Conservation (phyloP, 495 filamentous ascomycete genomes). For the Xylaria intraflava region DNA sequence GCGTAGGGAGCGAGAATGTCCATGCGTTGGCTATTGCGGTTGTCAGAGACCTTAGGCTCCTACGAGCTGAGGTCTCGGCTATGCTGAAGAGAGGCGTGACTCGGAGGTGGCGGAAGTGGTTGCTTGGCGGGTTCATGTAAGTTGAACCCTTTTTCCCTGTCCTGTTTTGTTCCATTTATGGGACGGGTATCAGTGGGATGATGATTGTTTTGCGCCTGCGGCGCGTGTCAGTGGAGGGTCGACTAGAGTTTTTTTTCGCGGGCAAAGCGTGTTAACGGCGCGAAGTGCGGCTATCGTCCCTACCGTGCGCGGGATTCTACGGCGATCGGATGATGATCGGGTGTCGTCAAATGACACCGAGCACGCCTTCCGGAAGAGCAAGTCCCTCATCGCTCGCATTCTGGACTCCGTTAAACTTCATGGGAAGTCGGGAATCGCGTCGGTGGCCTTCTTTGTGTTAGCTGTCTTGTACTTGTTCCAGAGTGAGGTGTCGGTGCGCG, state of each 20-base stretch:
- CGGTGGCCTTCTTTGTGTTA: slow-evolving; percentile 41
- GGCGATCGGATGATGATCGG: slow-evolving; percentile 21
- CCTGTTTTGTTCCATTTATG: background rate
- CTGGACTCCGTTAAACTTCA: slow-evolving; percentile 22
- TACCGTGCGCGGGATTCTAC: slow-evolving; percentile 36
- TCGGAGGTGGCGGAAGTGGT: slow-evolving; percentile 36
- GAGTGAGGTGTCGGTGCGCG: slow-evolving; percentile 41
- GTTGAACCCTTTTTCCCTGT: slow-evolving; percentile 5
- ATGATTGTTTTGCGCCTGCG: background rate
- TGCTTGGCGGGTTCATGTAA: slow-evolving; percentile 37
- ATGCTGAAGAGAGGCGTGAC: slow-evolving; percentile 29
- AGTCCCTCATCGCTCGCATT: slow-evolving; percentile 36
- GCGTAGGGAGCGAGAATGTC: slow-evolving; percentile 23
- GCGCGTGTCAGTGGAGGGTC: background rate
- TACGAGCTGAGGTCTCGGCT: slow-evolving; percentile 26
- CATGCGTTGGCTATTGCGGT: slow-evolving; percentile 29
- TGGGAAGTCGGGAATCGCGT: slow-evolving; percentile 33
- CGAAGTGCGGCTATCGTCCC: slow-evolving; percentile 39
- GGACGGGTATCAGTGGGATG: background rate
- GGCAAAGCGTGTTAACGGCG: background rate
- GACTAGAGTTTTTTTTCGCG: background rate
- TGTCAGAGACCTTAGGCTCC: slow-evolving; percentile 24
- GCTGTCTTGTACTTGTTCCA: slow-evolving; percentile 42
- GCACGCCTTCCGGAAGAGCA: slow-evolving; percentile 40
- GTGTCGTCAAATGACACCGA: slow-evolving; percentile 36